Base-by-base conservation (phyloP, 2,329 filamentous ascomycete species). In the Pseudogymnoascus sp. region DNA sequence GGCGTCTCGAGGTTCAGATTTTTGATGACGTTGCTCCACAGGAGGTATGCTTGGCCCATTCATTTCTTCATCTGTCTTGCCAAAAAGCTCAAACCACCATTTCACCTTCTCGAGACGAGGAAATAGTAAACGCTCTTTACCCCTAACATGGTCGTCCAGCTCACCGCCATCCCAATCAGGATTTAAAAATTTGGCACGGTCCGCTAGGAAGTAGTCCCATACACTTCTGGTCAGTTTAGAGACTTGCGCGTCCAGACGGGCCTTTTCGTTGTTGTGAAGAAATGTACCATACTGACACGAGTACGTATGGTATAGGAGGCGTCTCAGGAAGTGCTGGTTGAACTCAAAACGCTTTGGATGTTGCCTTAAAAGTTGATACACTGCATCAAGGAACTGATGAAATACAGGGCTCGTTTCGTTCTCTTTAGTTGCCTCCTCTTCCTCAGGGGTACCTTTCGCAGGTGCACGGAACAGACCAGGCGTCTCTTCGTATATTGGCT, bases 211-310 rank as follows among this genome's bases (percentile, higher is more conserved):
- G 73, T 97, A 97, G 68, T 94, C 89, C 94, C 94, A 99, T 1
- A 97, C 94, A 22, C 91, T 96, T 3, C 89, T 82, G 3, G 92
- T 96, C 61, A 84, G 82, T 69, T 92, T 86, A 39, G 80, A 78
- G 0, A 90, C 86, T 28, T 80, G 81, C 22, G 84, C 82, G 45
- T 94, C 89, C 14, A 84, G 78, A 3, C 94, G 87, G 70, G 96
- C 90, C 71, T 92, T 94, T 74, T 99, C 94, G 62, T 86, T 95
- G 76, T 99, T 97, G 75, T 90, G 96, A 4, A 99, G 80, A 73
- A 99, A 99, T 0, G 93, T 97, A 52, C 94, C 94, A 66, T 97
- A 99, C 73, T 99, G 94, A 67, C 92, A 96, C 0, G 93, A 93
- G 72, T 97, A 93, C 1, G 96, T 82, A 73, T 99, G 94, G 72